Conservation (phyloP, 2,329 filamentous ascomycete genomes). For the Ampelomyces quisqualis region DNA sequence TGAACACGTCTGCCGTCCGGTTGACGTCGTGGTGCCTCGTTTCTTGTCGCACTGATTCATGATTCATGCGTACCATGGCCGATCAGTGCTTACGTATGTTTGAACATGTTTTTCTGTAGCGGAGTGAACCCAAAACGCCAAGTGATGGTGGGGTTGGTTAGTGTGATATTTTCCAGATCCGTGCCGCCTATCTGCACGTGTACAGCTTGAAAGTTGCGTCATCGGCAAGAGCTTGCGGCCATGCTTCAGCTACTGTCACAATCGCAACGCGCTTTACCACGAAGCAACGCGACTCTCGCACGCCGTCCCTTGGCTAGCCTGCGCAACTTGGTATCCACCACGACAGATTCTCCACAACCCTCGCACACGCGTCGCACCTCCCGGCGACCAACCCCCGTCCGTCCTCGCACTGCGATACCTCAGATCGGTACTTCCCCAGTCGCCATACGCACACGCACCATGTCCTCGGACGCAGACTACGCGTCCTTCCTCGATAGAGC, state of each 20-base stretch:
- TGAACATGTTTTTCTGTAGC: too few species aligned
- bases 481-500: slow-evolving; percentile 83
- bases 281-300: slow-evolving; percentile 5
- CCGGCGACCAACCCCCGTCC: not conserved
- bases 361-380: not conserved
- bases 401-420: not conserved
- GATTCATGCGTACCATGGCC: too few species aligned
- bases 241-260: slow-evolving; percentile 14
- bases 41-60: too few species aligned
- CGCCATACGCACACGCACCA: slow-evolving; percentile 38
- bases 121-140: too few species aligned
- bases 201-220: slow-evolving; percentile 27
- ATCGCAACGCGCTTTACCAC: slow-evolving; percentile 9
- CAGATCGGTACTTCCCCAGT: not conserved
- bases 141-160: slow-evolving; percentile 9
- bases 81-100: too few species aligned
- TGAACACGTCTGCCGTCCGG: too few species aligned
- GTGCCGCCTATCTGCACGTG: slow-evolving; percentile 4
- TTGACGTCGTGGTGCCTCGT: too few species aligned
- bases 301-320: not conserved
- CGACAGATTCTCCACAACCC: not conserved
- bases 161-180: not conserved
- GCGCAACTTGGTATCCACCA: not conserved
- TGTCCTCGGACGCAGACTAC: slow-evolving; percentile 81
- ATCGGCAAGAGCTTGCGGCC: slow-evolving; percentile 22